Conservation (phyloP, 441 rosid genomes). For the Erodium moschatum region DNA sequence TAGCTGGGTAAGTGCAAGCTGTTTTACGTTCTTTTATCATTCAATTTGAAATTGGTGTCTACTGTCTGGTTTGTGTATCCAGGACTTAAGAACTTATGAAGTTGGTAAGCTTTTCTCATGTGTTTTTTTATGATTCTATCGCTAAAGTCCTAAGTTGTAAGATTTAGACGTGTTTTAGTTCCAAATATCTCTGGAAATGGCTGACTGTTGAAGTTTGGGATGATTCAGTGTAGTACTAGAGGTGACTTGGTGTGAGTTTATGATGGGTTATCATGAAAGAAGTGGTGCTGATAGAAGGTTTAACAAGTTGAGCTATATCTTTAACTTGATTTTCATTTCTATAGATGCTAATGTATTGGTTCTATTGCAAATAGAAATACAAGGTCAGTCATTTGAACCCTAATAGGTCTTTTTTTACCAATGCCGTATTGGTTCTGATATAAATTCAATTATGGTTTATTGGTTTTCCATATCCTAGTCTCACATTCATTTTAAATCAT, state of each 20-base stretch:
- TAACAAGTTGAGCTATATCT: not conserved
- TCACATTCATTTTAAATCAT: not conserved
- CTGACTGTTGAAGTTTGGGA: not conserved
- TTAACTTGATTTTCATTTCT: not conserved
- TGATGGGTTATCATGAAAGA: not conserved
- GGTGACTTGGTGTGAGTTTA: constrained; percentile 1
- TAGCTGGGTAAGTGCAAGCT: constrained; percentile 33
- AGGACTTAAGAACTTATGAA: not conserved
- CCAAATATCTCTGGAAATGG: not conserved
- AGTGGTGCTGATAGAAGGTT: not conserved
- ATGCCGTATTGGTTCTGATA: not conserved
- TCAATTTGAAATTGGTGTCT: too few relatives aligned
- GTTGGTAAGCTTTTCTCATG: not conserved
- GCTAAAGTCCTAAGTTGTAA: not conserved
- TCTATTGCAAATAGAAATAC: not conserved
- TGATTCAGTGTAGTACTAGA: not conserved
- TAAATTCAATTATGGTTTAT: not conserved
- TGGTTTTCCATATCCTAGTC: not conserved
- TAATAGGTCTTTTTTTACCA: not conserved
- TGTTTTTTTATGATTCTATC: not conserved
- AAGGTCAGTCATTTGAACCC: not conserved
- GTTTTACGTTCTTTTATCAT: constrained; percentile 7
- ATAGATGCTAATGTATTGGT: not conserved
- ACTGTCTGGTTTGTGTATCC: not conserved
- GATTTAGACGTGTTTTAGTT: not conserved